Percentiles rank a stretch among this genome's conserved stretches.
Conservation (phyloP, 768 basidiomycete species). For the Amanita molliuscula region DNA sequence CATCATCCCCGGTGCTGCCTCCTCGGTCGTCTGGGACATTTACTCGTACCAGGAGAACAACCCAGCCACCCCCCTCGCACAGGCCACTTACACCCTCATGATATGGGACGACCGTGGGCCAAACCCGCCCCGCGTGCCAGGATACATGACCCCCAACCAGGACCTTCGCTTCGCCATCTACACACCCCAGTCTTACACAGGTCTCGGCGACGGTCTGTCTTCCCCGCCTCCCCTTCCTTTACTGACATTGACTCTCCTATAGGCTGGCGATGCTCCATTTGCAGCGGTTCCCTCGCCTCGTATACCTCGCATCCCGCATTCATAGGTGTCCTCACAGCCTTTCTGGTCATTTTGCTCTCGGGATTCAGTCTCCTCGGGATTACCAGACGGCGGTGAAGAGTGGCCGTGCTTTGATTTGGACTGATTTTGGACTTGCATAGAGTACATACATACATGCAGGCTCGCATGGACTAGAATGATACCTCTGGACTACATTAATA, state of each 20-base stretch:
- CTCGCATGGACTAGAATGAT: neutral
- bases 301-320: conserved; percentile 41
- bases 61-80: conserved; percentile 58
- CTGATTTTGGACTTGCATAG: neutral
- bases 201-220: conserved; percentile 40
- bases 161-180: conserved; percentile 78
- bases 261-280: conserved; percentile 51
- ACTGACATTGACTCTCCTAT: neutral
- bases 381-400: neutral
- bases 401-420: neutral
- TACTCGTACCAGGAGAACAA: conserved; percentile 59
- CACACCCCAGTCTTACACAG: conserved; percentile 62
- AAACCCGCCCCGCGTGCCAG: conserved; percentile 43
- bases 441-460: neutral
- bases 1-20: conserved; percentile 59
- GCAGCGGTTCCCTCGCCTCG: conserved; percentile 28
- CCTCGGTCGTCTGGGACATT: conserved; percentile 71
- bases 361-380: conserved; percentile 42
- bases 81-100: conserved; percentile 65
- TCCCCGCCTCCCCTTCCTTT: neutral
- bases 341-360: conserved; percentile 58
- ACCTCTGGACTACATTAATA: too few species aligned
- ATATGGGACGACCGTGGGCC: conserved; percentile 80
- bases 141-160: conserved; percentile 59
- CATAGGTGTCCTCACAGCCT: conserved; percentile 40